These are phyloP conservation scores for Orbilia brochopaga DNA, from an alignment of 2,329 filamentous ascomycete genomes.

Conservation along the genomic window DNA sequence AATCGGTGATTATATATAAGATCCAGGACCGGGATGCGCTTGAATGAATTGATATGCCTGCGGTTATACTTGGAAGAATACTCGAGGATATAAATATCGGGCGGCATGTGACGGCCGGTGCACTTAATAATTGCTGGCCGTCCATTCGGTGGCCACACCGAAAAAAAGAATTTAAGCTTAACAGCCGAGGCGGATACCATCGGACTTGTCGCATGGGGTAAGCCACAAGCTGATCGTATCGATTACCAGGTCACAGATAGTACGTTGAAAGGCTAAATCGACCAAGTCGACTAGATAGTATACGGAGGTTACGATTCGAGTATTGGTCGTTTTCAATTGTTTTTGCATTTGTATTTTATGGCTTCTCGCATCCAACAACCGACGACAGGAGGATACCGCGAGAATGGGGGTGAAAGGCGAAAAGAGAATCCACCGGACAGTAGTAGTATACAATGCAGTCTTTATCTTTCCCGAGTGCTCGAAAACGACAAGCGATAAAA, in stretches of 20 bases:
- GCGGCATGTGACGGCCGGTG: conserved; percentile 32
- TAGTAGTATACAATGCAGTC: conserved; percentile 1
- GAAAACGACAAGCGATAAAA: background rate
- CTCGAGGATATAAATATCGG: background rate
- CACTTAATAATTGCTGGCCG: conserved; percentile 35
- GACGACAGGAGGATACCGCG: background rate
- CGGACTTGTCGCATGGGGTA: background rate
- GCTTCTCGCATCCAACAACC: background rate
- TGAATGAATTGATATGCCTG: conserved; percentile 1
- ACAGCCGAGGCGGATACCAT: conserved; percentile 11
- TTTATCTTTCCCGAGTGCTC: conserved; percentile 2
- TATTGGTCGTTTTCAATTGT: conserved; percentile 1
- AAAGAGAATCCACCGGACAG: background rate
- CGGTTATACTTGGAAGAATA: conserved; percentile 5
- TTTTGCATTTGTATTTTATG: conserved; percentile 9
- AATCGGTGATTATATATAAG: background rate
- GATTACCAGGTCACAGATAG: no score
- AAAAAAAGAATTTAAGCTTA: conserved; percentile 18
- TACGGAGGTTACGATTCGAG: background rate
- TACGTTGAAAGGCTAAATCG: no score
- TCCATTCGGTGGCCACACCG: conserved; percentile 48
- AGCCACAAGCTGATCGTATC: no score
- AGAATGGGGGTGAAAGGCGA: background rate
- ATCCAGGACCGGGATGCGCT: background rate
- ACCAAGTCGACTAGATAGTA: no score